Conservation (phyloP, 306 rosid genomes). For the Rosa multiflora region DNA sequence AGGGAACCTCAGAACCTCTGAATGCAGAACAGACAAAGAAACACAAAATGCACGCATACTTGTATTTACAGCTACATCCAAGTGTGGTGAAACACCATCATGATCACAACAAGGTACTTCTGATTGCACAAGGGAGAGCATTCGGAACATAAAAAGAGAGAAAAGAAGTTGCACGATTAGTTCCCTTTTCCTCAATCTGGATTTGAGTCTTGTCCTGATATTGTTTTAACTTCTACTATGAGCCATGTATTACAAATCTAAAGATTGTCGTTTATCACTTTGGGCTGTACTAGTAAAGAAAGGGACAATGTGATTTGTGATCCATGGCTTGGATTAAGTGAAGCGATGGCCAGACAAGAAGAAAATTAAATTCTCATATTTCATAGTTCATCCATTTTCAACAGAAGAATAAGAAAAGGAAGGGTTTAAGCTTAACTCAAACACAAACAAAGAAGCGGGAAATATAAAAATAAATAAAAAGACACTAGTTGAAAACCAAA, state of each 20-base stretch:
- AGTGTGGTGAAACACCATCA: constrained; percentile 8
- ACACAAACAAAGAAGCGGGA: background rate
- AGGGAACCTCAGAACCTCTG: background rate
- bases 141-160: background rate
- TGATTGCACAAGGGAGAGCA: background rate
- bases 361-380: background rate
- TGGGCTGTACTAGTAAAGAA: background rate
- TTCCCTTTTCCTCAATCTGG: background rate
- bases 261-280: background rate
- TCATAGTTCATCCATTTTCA: background rate
- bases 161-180: background rate
- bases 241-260: background rate
- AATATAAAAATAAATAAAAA: background rate
- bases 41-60: constrained; percentile 13
- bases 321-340: background rate
- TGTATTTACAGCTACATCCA: constrained; percentile 2
- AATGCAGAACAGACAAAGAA: background rate
- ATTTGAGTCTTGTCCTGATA: background rate
- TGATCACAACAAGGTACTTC: background rate
- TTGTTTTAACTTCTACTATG: background rate
- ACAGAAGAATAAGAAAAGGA: background rate
- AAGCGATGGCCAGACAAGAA: background rate
- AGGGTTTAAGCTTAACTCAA: background rate
- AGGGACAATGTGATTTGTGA: background rate
- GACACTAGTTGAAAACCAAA: background rate